Evolutionary conservation across 352 stramenopile genomes (phyloP).

Genomic region (Phytophthora cryptogea): DNA sequence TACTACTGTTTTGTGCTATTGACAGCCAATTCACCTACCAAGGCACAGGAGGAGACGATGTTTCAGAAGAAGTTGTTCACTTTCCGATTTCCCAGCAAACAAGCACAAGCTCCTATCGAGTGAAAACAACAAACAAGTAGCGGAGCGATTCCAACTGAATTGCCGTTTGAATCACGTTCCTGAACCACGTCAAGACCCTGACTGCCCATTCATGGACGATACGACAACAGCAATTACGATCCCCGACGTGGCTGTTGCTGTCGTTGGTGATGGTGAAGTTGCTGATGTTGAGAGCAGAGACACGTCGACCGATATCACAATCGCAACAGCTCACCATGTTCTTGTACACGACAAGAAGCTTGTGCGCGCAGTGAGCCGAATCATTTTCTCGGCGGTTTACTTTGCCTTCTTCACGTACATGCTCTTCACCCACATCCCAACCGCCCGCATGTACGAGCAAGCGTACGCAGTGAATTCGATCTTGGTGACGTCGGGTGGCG

Average conservation of each 20-base stretch:
- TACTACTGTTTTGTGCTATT: neutral
- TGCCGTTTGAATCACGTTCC: neutral
- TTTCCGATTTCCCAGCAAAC: constrained; percentile 1
- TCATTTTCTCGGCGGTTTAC: constrained; percentile 41
- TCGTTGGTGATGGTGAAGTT: neutral
- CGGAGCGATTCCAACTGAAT: too few species aligned
- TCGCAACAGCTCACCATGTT: constrained; percentile 21
- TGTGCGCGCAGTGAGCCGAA: constrained; percentile 32
- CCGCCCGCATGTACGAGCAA: constrained; percentile 36
- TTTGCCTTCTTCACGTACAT: constrained; percentile 49
- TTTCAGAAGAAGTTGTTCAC: neutral
- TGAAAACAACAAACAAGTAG: too few species aligned
- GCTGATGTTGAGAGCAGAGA: constrained; percentile 11
- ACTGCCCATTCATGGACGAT: constrained; percentile 1
- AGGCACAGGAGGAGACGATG: neutral
- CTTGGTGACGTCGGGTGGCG: constrained; percentile 39
- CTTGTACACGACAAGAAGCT: constrained; percentile 42
- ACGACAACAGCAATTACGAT: too few species aligned
- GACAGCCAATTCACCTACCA: neutral
- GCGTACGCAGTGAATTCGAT: constrained; percentile 33
- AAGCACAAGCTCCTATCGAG: too few species aligned
- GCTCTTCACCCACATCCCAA: constrained; percentile 50
- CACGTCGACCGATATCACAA: constrained; percentile 2
- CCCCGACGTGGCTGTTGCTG: neutral
- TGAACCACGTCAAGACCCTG: neutral